Percentiles rank a stretch among this genome's conserved stretches.
phyloP scores from a whole-genome alignment of 495 filamentous ascomycete species.

The Podospora tetraspora region DNA sequence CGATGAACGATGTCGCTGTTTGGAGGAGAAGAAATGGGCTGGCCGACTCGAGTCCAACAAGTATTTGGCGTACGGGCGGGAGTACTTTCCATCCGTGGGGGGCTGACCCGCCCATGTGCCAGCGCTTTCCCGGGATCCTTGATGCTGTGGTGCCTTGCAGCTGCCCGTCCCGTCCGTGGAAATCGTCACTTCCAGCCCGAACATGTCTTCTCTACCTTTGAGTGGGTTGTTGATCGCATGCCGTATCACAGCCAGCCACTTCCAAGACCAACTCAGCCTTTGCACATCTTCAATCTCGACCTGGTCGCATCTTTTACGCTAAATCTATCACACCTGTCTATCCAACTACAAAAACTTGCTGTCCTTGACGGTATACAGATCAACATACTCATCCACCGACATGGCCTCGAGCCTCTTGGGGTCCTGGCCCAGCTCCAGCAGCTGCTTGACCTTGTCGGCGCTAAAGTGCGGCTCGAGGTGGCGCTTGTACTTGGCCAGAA shows the following conservation, averaged over 20 bases:
- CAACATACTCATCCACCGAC: constrained; percentile 88
- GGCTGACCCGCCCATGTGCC: not conserved
- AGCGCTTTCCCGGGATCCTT: not conserved
- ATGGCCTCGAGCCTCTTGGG: constrained; percentile 66
- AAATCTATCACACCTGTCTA: not conserved
- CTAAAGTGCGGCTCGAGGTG: constrained; percentile 81
- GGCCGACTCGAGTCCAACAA: not conserved
- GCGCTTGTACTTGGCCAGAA: constrained; percentile 88
- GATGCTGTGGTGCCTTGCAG: not conserved
- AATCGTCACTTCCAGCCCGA: not conserved
- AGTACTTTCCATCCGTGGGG: not conserved
- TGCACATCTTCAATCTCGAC: not conserved
- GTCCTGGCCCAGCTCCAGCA: constrained; percentile 71
- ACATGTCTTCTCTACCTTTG: not conserved
- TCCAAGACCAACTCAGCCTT: not conserved
- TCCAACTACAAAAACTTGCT: constrained; percentile 45
- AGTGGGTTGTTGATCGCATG: not conserved
- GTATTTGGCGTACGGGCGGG: not conserved
- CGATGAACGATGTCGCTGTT: not conserved
- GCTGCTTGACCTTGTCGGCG: constrained; percentile 66
- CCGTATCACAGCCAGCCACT: not conserved
- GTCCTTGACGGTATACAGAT: constrained; percentile 70
- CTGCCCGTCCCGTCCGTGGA: no score
- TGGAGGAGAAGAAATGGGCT: not conserved
- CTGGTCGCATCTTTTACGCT: not conserved